Percentiles rank a stretch among this genome's conserved stretches.
These are phyloP conservation scores for Tylopilus balloui DNA, from an alignment of 768 basidiomycete genomes.

Conservation along the genomic window DNA sequence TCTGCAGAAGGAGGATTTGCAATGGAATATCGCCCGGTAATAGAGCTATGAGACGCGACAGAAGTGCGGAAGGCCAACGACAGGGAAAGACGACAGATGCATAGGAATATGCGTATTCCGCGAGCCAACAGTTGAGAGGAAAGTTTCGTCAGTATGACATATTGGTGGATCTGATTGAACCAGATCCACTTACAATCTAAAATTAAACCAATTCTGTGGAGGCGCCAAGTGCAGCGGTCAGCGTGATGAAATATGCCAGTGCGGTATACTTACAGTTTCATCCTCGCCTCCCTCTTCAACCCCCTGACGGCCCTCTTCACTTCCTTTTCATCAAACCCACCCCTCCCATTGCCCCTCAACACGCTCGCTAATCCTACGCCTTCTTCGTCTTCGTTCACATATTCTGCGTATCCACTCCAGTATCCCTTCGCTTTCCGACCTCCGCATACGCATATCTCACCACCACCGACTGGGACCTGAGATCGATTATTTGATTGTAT, in stretches of 20 bases:
- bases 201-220: slow-evolving; percentile 27
- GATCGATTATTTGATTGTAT: slow-evolving; percentile 19
- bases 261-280: slow-evolving; percentile 56
- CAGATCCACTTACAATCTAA: slow-evolving; percentile 21
- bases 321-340: slow-evolving; percentile 67
- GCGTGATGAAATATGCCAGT: not conserved
- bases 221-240: not conserved
- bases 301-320: slow-evolving; percentile 61
- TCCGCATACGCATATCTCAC: slow-evolving; percentile 49
- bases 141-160: slow-evolving; percentile 6
- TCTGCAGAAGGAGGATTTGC: slow-evolving; percentile 80
- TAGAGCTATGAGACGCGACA: slow-evolving; percentile 44
- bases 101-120: not conserved
- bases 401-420: slow-evolving; percentile 62
- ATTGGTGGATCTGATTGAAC: not conserved
- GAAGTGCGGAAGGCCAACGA: slow-evolving; percentile 6
- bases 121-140: not conserved
- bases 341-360: slow-evolving; percentile 42
- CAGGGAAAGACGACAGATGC: not conserved
- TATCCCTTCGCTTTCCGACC: slow-evolving; percentile 60
- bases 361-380: slow-evolving; percentile 43
- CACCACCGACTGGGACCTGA: slow-evolving; percentile 13
- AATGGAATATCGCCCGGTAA: slow-evolving; percentile 81
- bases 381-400: slow-evolving; percentile 43
- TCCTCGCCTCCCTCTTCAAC: slow-evolving; percentile 62